phyloP scores from a whole-genome alignment of 495 filamentous ascomycete genomes.

The Daldinia childiae region DNA sequence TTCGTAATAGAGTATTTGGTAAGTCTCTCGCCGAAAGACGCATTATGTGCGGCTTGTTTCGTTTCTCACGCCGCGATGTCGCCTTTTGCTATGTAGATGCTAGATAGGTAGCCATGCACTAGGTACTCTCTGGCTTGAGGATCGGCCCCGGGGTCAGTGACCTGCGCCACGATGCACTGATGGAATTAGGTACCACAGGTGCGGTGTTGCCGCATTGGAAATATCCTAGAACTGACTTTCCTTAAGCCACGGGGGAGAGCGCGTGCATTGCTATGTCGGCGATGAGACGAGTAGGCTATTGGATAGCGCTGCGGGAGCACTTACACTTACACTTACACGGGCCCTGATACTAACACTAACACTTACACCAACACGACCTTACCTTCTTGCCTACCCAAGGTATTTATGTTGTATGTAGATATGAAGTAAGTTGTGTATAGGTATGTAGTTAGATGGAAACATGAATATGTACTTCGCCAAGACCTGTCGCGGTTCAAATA shows the following conservation, averaged over 20 bases:
- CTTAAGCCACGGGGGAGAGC: not conserved
- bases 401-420: not conserved
- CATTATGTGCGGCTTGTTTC: not conserved
- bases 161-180: not conserved
- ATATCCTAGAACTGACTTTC: not conserved
- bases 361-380: not conserved
- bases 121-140: not conserved
- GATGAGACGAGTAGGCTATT: not conserved
- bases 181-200: not conserved
- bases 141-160: not conserved
- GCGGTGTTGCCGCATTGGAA: no score
- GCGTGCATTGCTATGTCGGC: not conserved
- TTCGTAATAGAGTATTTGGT: no score
- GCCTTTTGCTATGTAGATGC: no score
- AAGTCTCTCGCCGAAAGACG: not conserved
- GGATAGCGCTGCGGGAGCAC: not conserved
- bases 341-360: not conserved
- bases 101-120: no score
- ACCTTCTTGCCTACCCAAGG: not conserved
- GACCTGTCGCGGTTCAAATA: constrained; percentile 37
- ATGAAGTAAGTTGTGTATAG: not conserved
- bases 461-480: constrained; percentile 33
- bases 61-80: not conserved
- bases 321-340: constrained; percentile 1
- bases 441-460: not conserved